Base-by-base conservation (phyloP, 176 grass and related monocot species). In the Saccharum spontaneum region DNA sequence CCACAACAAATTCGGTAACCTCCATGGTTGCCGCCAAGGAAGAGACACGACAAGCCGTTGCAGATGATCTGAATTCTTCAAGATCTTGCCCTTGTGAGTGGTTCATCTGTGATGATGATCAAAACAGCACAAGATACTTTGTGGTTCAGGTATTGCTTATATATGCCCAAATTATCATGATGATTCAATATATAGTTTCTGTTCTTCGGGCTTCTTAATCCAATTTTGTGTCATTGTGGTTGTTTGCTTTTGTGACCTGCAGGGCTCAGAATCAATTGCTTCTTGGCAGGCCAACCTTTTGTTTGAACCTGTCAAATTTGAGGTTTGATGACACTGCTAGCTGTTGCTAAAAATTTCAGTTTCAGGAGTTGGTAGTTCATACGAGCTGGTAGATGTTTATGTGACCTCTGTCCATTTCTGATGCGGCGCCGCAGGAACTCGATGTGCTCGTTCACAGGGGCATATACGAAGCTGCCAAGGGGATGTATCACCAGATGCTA, bases 261-360 rank as follows among this genome's bases (percentile, higher is more conserved):
- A 99, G 97, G 97, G 97, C 41, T 99, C 97, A 1, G 97, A 96
- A 82, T 72, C 93, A 23, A 83, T 99, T 0, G 79, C 91, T 83
- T 94, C 93, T 72, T 99, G 93, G 97, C 93, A 99, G 85, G 93
- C 93, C 57, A 99, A 99, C 83, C 93, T 99, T 76, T 69, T 99
- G 38, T 99, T 99, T 86, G 97, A 99, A 80, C 97, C 93, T 10
- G 75, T 94, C 30, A 87, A 96, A 84, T 99, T 99, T 79, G 97
- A 99, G 93, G 97, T 99, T 92, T 64, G 64, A 26, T 78, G 57
- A 61, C 11, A 11, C 57, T 24, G 24, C 23, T 24, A 54, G 9
- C 39, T 36, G 16, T 10, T 34, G 24, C 44, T 54, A 45, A 68
- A 55, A 82, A 37, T 36, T 69, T 46, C 49, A 82, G 45, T 41